phyloP scores from a whole-genome alignment of 2,329 filamentous ascomycete genomes.

The Beauveria scarabaeidicola region DNA sequence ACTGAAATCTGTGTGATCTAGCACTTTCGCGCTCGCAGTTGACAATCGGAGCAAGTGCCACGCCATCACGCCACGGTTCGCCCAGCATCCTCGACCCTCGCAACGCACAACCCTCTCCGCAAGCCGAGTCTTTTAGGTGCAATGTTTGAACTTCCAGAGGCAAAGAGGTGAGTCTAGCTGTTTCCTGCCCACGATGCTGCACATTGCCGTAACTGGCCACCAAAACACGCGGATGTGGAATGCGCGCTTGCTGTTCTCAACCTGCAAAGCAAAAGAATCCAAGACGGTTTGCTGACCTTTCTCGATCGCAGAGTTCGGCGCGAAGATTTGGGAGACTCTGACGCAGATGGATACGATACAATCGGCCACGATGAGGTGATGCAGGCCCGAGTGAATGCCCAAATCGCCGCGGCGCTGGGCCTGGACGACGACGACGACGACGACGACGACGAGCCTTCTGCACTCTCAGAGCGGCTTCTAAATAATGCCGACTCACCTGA shows the following conservation, averaged over 20 bases:
- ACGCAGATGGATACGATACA: conserved; percentile 23
- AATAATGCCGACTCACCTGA: not conserved
- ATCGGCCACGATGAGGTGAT: conserved; percentile 32
- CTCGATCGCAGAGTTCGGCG: conserved; percentile 40
- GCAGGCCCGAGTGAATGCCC: conserved; percentile 37
- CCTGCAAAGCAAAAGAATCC: not conserved
- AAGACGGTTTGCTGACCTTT: not conserved
- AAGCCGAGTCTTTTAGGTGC: not conserved
- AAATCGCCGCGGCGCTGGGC: conserved; percentile 38
- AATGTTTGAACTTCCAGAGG: conserved; percentile 46
- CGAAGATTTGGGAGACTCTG: conserved; percentile 40
- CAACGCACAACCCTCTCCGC: not conserved
- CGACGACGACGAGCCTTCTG: conserved; percentile 5
- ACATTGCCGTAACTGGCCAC: not conserved
- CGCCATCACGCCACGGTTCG: not conserved
- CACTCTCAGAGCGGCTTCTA: not conserved
- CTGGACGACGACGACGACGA: conserved; percentile 26
- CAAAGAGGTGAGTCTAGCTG: conserved; percentile 36
- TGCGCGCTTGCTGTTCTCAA: not conserved
- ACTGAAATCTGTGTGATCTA: too few species aligned
- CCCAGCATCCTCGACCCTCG: not conserved
- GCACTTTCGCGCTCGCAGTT: too few species aligned
- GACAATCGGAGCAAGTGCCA: not conserved
- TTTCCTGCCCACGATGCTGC: not conserved
- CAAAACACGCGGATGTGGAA: not conserved